Base-by-base conservation (phyloP, 352 stramenopile genomes). In the Pythium plurisporium region DNA sequence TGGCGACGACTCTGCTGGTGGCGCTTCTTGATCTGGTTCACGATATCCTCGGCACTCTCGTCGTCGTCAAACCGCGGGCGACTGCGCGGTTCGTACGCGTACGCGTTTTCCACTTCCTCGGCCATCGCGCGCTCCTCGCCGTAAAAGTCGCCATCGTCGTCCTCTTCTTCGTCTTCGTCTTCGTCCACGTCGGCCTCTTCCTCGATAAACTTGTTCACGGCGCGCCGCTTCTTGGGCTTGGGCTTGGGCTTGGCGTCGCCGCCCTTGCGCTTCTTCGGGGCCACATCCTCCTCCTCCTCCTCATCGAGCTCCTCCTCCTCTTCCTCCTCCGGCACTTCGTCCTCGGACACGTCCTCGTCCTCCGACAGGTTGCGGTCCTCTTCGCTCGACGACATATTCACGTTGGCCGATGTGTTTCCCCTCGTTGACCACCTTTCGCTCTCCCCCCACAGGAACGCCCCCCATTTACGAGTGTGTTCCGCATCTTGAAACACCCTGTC, bases 131-230 rank as follows among this genome's bases (percentile, higher is more conserved):
- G 82, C 59, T 95, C 86, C 12, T 74, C 86, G 56, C 67, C 69
- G 49, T 91, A 92, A 40, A 90, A 88, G 45, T 86, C 84, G 25
- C 80, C 68, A 5, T 91, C 82, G 5, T 95, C 85, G 3, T 92
- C 86, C 48, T 95, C 86, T 43, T 93, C 85, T 30, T 94, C 83
- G 11, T 91, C 83, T 31, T 95, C 86, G 37, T 95, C 86, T 34
- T 93, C 86, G 36, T 93, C 86, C 23, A 94, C 86, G 47, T 95
- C 86, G 34, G 86, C 86, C 48, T 94, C 85, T 44, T 94, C 83
- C 49, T 95, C 86, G 45, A 95, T 95, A 64, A 95, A 95, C 64
- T 90, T 95, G 75, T 91, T 94, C 26, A 93, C 75, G 38, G 62
- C 76, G 74, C 40, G 89, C 50, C 82, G 82, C 61, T 95, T 95